These are phyloP conservation scores for Xylaria grammica DNA, from an alignment of 495 filamentous ascomycete species.

Conservation along the genomic window DNA sequence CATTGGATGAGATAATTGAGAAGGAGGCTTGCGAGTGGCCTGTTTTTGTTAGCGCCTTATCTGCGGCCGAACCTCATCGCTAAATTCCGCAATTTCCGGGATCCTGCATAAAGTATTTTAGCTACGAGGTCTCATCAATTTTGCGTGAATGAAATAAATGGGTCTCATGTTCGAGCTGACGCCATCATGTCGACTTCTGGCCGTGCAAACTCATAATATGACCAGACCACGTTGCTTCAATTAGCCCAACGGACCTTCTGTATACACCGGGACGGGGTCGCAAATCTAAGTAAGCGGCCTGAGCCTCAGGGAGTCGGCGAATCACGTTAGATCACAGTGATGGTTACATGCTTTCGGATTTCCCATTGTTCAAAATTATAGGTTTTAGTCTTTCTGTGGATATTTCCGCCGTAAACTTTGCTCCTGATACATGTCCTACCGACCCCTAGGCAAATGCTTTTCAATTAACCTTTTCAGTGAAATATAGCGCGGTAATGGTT, in stretches of 20 bases:
- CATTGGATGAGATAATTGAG: not conserved
- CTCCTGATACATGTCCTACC: constrained; percentile 8
- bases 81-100: constrained; percentile 6
- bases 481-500: not conserved
- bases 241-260: no score
- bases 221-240: not conserved
- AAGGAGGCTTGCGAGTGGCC: no score
- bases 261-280: not conserved
- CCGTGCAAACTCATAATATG: no score
- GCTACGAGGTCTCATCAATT: not conserved
- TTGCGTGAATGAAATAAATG: not conserved
- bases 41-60: not conserved
- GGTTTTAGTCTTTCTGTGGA: constrained; percentile 8
- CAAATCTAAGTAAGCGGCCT: not conserved
- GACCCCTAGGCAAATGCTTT: not conserved
- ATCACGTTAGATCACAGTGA: not conserved
- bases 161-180: not conserved
- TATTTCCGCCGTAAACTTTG: constrained; percentile 11
- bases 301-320: not conserved
- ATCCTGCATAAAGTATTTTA: constrained; percentile 2
- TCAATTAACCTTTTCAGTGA: not conserved
- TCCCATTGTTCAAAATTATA: constrained; percentile 3
- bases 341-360: not conserved
- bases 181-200: not conserved
- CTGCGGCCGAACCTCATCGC: constrained; percentile 6